phyloP scores from a whole-genome alignment of 352 stramenopile species.

The Phytopythium aichiense region DNA sequence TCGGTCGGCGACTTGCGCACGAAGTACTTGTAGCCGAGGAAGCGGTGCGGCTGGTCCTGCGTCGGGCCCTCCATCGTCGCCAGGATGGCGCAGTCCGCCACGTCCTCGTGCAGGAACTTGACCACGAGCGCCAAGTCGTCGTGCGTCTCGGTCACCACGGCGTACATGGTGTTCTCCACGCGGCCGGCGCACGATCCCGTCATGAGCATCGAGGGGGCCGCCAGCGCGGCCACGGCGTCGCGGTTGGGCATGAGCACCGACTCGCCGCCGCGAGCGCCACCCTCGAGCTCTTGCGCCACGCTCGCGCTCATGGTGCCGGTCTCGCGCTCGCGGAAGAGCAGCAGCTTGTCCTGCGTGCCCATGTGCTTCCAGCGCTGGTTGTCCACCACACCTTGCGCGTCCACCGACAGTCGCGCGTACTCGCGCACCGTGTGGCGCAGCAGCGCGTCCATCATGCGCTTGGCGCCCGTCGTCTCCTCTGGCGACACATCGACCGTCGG shows the following conservation, averaged over 20 bases:
- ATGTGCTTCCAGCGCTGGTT: slow-evolving; percentile 34
- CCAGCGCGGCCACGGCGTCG: slow-evolving; percentile 24
- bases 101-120: slow-evolving; percentile 55
- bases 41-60: slow-evolving; percentile 38
- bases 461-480: slow-evolving; percentile 29
- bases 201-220: slow-evolving; percentile 37
- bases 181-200: slow-evolving; percentile 39
- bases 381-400: slow-evolving; percentile 32
- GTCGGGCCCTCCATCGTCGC: slow-evolving; percentile 50
- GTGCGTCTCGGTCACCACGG: slow-evolving; percentile 44
- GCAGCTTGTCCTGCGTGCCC: slow-evolving; percentile 37
- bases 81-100: slow-evolving; percentile 59
- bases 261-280: slow-evolving; percentile 5
- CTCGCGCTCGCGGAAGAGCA: slow-evolving; percentile 44
- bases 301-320: slow-evolving; percentile 20
- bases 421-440: slow-evolving; percentile 38
- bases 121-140: slow-evolving; percentile 51
- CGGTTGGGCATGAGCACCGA: slow-evolving; percentile 28
- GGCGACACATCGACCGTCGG: slow-evolving; percentile 33
- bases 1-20: slow-evolving; percentile 43
- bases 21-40: slow-evolving; percentile 70
- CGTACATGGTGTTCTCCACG: slow-evolving; percentile 56
- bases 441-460: slow-evolving; percentile 39
- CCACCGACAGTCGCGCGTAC: slow-evolving; percentile 39
- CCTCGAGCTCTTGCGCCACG: slow-evolving; percentile 18